Evolutionary conservation across 306 rosid genomes (phyloP).

Genomic region (Datisca glomerata): DNA sequence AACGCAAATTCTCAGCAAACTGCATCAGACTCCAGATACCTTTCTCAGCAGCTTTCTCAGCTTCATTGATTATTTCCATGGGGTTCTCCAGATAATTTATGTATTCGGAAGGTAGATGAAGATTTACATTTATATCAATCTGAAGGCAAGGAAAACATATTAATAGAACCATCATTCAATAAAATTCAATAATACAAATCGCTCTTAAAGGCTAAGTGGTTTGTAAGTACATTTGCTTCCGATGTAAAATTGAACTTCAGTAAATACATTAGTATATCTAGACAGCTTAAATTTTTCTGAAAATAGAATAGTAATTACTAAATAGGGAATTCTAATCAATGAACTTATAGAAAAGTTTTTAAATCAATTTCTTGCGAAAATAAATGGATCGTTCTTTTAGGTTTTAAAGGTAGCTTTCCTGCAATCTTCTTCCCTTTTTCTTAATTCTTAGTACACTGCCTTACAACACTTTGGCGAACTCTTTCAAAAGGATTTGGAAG

Average conservation of each 20-base stretch:
- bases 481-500: too few relatives aligned
- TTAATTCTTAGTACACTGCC: too few relatives aligned
- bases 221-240: neutral
- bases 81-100: constrained; percentile 88
- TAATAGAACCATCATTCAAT: neutral
- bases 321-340: too few relatives aligned
- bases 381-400: too few relatives aligned
- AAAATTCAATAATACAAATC: too few relatives aligned
- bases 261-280: neutral
- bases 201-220: too few relatives aligned
- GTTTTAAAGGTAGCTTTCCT: too few relatives aligned
- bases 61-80: constrained; percentile 70
- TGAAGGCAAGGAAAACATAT: constrained; percentile 19
- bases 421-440: too few relatives aligned
- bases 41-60: constrained; percentile 71
- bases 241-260: constrained; percentile 1
- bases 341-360: too few relatives aligned
- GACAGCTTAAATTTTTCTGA: neutral
- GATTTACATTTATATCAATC: constrained; percentile 69
- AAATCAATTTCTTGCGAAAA: too few relatives aligned
- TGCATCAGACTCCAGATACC: constrained; percentile 86
- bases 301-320: neutral
- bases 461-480: too few relatives aligned
- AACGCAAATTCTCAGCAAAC: constrained; percentile 70
- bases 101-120: constrained; percentile 81